Evolutionary conservation across 495 filamentous ascomycete species (phyloP).

Genomic region (Penicillium simplicissimum): DNA sequence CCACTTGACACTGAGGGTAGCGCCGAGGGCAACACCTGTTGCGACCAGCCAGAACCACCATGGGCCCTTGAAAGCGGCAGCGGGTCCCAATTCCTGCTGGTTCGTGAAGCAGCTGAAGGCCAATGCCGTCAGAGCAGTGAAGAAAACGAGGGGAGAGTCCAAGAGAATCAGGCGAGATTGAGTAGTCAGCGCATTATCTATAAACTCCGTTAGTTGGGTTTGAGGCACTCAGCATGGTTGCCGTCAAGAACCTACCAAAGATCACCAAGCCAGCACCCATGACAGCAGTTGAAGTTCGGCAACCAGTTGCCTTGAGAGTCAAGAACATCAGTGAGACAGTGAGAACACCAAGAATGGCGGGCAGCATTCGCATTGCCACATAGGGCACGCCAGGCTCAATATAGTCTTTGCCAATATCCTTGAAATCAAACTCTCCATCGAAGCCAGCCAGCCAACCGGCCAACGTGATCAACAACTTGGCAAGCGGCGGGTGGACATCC

Average conservation of each 20-base stretch:
- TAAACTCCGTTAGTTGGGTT: background rate
- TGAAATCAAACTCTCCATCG: slow-evolving; percentile 95
- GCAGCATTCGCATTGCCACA: slow-evolving; percentile 94
- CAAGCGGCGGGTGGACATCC: slow-evolving; percentile 98
- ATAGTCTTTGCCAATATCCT: slow-evolving; percentile 99
- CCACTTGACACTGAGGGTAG: slow-evolving; percentile 97
- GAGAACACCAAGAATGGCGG: slow-evolving; percentile 82
- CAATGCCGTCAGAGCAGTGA: slow-evolving; percentile 88
- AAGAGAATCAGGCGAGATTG: slow-evolving; percentile 94
- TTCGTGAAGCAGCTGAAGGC: slow-evolving; percentile 93
- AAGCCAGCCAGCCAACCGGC: slow-evolving; percentile 96
- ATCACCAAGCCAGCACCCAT: slow-evolving; percentile 84
- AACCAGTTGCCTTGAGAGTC: slow-evolving; percentile 88
- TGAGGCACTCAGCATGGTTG: background rate
- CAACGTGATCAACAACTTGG: slow-evolving; percentile 92
- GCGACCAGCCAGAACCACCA: slow-evolving; percentile 98
- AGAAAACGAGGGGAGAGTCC: slow-evolving; percentile 91
- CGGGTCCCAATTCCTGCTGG: slow-evolving; percentile 90
- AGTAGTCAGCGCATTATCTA: slow-evolving; percentile 92
- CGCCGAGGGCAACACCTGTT: slow-evolving; percentile 84
- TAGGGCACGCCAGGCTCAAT: slow-evolving; percentile 92
- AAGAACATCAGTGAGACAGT: slow-evolving; percentile 91
- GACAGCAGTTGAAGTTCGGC: slow-evolving; percentile 77
- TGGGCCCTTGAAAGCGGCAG: slow-evolving; percentile 76
- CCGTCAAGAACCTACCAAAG: slow-evolving; percentile 63